A percentile compares a stretch with the other conserved stretches of the same genome.
Evolutionary conservation across 495 filamentous ascomycete genomes (phyloP).

Genomic region (Aspergillus baeticus): DNA sequence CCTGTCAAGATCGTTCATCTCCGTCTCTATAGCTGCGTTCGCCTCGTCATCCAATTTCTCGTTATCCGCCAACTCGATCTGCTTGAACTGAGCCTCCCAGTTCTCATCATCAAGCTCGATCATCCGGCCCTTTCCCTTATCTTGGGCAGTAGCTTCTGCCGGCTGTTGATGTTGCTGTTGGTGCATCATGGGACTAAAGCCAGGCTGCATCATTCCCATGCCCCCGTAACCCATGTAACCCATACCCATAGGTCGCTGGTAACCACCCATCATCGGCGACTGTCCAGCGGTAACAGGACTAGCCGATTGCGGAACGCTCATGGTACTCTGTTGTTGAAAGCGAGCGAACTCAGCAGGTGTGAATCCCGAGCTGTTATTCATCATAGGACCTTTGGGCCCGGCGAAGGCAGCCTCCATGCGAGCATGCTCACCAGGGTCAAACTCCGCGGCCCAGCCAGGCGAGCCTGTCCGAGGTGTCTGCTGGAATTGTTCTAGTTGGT

Average conservation of each 20-base stretch:
- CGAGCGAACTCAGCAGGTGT: slow-evolving; percentile 80
- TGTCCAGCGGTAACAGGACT: slow-evolving; percentile 49
- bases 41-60: slow-evolving; percentile 66
- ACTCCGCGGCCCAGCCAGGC: slow-evolving; percentile 69
- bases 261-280: slow-evolving; percentile 51
- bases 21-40: slow-evolving; percentile 76
- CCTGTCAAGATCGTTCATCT: slow-evolving; percentile 89
- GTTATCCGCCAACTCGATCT: slow-evolving; percentile 74
- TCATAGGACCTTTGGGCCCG: slow-evolving; percentile 45
- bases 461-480: slow-evolving; percentile 56
- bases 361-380: slow-evolving; percentile 59
- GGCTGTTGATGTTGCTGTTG: slow-evolving; percentile 52
- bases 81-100: slow-evolving; percentile 94
- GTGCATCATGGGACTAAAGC: slow-evolving; percentile 33
- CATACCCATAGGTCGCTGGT: slow-evolving; percentile 64
- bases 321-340: slow-evolving; percentile 70
- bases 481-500: slow-evolving; percentile 61
- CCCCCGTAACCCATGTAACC: slow-evolving; percentile 44
- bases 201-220: slow-evolving; percentile 39
- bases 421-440: slow-evolving; percentile 64
- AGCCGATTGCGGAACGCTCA: slow-evolving; percentile 53
- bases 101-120: slow-evolving; percentile 89
- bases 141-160: slow-evolving; percentile 48
- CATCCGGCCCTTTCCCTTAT: slow-evolving; percentile 87
- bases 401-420: slow-evolving; percentile 81